These are phyloP conservation scores for Nissolia schottii DNA, from an alignment of 306 rosid genomes.

Conservation along the genomic window DNA sequence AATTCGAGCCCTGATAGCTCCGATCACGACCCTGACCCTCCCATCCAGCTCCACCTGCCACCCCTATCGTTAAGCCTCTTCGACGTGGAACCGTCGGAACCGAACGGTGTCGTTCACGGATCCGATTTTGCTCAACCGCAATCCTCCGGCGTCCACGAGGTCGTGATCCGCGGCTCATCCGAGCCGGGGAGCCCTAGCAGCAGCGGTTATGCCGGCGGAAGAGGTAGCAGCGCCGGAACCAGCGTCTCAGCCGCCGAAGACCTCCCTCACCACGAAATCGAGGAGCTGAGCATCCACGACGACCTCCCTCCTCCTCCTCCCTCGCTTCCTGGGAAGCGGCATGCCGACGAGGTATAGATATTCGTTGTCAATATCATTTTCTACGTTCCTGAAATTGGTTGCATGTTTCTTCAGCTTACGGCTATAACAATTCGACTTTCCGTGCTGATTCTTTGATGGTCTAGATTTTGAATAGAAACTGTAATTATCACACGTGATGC, in stretches of 20 bases:
- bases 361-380: background rate
- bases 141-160: slow-evolving; percentile 13
- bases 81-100: slow-evolving; percentile 26
- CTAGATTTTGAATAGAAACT: slow-evolving; percentile 2
- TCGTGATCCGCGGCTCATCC: slow-evolving; percentile 29
- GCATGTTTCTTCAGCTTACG: no score
- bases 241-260: slow-evolving; percentile 47
- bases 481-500: no score
- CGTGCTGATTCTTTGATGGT: background rate
- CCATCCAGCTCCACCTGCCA: slow-evolving; percentile 41
- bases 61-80: slow-evolving; percentile 44
- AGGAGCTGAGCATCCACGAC: slow-evolving; percentile 35
- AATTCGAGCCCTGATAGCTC: slow-evolving; percentile 30
- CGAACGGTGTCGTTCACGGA: slow-evolving; percentile 41
- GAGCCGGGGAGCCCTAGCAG: slow-evolving; percentile 68
- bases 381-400: background rate
- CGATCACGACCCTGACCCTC: slow-evolving; percentile 16
- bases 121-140: slow-evolving; percentile 17
- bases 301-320: slow-evolving; percentile 21
- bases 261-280: slow-evolving; percentile 41
- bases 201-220: slow-evolving; percentile 72
- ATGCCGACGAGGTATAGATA: slow-evolving; percentile 61
- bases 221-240: slow-evolving; percentile 64
- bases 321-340: slow-evolving; percentile 58
- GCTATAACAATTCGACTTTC: background rate